Percentiles rank a stretch among this genome's conserved stretches.
Conservation (phyloP, 208 protist species). For the Leishmania arabica region DNA sequence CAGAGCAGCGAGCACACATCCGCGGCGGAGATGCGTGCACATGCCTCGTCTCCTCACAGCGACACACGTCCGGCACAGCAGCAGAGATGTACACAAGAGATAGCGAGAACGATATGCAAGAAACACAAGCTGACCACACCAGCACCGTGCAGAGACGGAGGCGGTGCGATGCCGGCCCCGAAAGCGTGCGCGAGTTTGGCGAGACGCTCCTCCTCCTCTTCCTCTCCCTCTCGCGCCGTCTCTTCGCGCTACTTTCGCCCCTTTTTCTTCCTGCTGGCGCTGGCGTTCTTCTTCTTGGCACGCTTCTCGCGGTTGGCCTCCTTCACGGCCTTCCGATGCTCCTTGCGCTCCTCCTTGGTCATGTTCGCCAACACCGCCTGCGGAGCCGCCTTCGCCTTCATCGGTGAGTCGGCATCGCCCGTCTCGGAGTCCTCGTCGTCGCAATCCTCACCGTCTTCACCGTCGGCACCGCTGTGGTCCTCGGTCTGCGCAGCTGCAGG, state of each 20-base stretch:
- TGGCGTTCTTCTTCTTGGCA: conserved; percentile 67
- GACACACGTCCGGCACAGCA: not conserved
- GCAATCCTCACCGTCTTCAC: conserved; percentile 7
- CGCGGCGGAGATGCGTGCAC: not conserved
- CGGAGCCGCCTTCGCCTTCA: conserved; percentile 7
- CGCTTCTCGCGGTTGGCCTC: conserved; percentile 74
- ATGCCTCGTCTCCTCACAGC: not conserved
- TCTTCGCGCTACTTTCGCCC: conserved; percentile 7
- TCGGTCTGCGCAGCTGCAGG: conserved; percentile 5
- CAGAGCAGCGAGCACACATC: not conserved
- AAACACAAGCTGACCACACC: conserved; percentile 6
- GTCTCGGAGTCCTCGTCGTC: conserved; percentile 21
- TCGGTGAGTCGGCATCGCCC: conserved; percentile 9
- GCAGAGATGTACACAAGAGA: not conserved
- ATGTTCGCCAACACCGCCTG: conserved; percentile 67
- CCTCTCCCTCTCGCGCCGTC: not conserved
- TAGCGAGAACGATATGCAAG: conserved; percentile 1
- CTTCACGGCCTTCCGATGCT: conserved; percentile 77
- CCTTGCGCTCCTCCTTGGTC: conserved; percentile 86
- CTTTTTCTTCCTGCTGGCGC: conserved; percentile 49
- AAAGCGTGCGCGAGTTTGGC: not conserved
- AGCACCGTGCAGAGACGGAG: not conserved
- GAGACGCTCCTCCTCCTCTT: not conserved
- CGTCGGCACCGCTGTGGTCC: conserved; percentile 1
- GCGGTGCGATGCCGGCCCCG: not conserved